Percentiles rank a stretch among this genome's conserved stretches.
Evolutionary conservation across 208 protist genomes (phyloP).

Genomic region (Trypanosoma theileri): DNA sequence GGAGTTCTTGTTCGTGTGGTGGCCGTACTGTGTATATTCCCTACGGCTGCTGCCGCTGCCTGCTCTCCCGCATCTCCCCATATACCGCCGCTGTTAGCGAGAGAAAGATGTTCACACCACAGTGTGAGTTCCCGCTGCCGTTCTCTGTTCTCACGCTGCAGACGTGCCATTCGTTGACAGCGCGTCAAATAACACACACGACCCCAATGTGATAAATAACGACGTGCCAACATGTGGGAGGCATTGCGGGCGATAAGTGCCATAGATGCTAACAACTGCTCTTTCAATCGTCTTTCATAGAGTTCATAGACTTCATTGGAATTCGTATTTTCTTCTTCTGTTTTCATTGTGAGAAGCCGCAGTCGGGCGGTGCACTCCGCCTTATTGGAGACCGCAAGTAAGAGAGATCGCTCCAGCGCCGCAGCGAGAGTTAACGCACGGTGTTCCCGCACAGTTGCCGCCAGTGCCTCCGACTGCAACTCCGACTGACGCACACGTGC

Average conservation of each 20-base stretch:
- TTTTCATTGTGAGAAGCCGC: background rate
- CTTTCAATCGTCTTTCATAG: no score
- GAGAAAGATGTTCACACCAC: conserved; percentile 15
- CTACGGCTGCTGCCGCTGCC: no score
- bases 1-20: no score
- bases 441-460: background rate
- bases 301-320: no score
- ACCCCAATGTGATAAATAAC: conserved; percentile 5
- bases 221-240: background rate
- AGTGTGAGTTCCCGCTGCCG: conserved; percentile 16
- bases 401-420: conserved; percentile 2
- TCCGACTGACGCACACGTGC: background rate
- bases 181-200: conserved; percentile 1
- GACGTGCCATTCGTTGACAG: background rate
- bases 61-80: no score
- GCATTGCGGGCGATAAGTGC: background rate
- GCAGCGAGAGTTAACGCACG: background rate
- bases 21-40: no score
- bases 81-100: background rate
- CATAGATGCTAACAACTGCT: background rate
- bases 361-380: background rate
- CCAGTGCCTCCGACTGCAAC: conserved; percentile 1
- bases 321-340: no score
- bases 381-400: background rate
- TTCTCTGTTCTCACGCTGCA: conserved; percentile 16